Evolutionary conservation across 2,329 filamentous ascomycete species (phyloP).

Genomic region (Pezicula carpinea): DNA sequence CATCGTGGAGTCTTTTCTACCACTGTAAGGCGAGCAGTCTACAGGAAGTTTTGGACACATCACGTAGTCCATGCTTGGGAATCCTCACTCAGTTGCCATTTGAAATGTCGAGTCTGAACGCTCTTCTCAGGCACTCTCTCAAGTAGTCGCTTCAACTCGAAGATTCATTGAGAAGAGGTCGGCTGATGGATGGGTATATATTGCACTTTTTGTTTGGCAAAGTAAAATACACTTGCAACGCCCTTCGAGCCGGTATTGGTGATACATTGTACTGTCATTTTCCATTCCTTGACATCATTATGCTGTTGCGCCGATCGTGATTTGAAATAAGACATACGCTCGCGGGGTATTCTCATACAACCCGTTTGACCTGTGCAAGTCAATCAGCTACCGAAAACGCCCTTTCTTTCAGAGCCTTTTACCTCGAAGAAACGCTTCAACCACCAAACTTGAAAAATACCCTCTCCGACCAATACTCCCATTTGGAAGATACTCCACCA

Average conservation of each 20-base stretch:
- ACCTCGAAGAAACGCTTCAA: constrained; percentile 96
- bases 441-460: constrained; percentile 99
- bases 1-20: no score
- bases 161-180: no score
- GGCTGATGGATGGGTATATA: no score
- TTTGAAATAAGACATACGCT: constrained; percentile 9
- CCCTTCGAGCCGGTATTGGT: constrained; percentile 6
- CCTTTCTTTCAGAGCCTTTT: constrained; percentile 27
- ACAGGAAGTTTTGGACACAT: no score
- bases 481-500: constrained; percentile 99
- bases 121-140: no score
- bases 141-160: no score
- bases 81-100: no score
- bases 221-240: constrained; percentile 11
- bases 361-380: constrained; percentile 51
- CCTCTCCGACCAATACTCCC: constrained; percentile 81
- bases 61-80: no score
- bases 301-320: constrained; percentile 20
- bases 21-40: no score
- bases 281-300: constrained; percentile 7
- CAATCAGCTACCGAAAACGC: constrained; percentile 26
- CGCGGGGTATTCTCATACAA: constrained; percentile 42
- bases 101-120: no score
- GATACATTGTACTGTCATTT: constrained; percentile 9
- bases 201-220: constrained; percentile 1